Evolutionary conservation across 1,284 basidiomycete genomes (phyloP).

Genomic region (Ganoderma sinense): DNA sequence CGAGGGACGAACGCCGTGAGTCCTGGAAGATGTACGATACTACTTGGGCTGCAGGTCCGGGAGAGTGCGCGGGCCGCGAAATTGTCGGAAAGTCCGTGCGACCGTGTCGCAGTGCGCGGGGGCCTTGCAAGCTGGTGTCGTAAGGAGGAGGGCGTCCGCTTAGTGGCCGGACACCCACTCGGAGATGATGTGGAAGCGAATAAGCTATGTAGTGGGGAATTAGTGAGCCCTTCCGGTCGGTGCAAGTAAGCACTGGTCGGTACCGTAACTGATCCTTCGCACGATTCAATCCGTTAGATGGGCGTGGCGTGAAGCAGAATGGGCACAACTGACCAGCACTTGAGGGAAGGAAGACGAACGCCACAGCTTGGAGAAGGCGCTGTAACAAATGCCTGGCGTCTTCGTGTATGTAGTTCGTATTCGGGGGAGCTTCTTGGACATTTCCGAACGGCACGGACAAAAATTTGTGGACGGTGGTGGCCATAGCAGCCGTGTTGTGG

Average conservation of each 20-base stretch:
- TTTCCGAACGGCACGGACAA: neutral
- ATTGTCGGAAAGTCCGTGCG: conserved; percentile 24
- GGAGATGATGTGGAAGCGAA: conserved; percentile 14
- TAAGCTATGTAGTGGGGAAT: neutral
- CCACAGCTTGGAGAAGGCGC: neutral
- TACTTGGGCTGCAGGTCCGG: neutral
- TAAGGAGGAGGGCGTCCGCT: neutral
- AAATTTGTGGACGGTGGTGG: neutral
- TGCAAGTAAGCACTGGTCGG: neutral
- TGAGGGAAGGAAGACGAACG: neutral
- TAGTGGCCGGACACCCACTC: neutral
- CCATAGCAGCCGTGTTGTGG: neutral
- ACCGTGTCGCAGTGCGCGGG: conserved; percentile 24
- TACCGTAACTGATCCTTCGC: neutral
- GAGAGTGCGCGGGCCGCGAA: conserved; percentile 14
- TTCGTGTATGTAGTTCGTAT: too few relatives aligned
- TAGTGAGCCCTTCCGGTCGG: conserved; percentile 1
- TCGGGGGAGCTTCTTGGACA: neutral
- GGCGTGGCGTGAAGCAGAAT: neutral
- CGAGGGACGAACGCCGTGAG: neutral
- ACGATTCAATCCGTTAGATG: neutral
- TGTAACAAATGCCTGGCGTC: neutral
- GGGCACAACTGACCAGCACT: neutral
- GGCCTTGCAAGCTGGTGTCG: conserved; percentile 14
- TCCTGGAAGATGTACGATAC: neutral